Evolutionary conservation across 768 basidiomycete species (phyloP).

Genomic region (Hygrophorus pudorinus): DNA sequence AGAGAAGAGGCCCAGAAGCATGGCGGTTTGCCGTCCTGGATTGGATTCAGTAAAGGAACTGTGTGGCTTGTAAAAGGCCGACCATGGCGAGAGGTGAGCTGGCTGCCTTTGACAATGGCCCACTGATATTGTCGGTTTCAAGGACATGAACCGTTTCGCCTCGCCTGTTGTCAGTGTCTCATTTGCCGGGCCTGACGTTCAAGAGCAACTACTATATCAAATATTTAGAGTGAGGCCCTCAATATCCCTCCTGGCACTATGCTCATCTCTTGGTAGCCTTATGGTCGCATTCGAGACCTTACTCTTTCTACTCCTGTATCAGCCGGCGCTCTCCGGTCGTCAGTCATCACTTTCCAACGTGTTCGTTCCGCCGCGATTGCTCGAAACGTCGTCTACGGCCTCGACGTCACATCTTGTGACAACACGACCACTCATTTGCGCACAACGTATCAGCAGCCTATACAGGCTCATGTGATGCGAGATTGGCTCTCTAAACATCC

Average conservation of each 20-base stretch:
- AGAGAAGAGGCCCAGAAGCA: conserved; percentile 31
- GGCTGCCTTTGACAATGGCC: neutral
- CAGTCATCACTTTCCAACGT: conserved; percentile 51
- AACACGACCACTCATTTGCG: conserved; percentile 22
- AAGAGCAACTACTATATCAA: conserved; percentile 70
- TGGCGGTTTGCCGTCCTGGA: conserved; percentile 58
- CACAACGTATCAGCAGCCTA: conserved; percentile 49
- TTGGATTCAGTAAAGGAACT: conserved; percentile 37
- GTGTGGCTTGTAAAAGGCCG: conserved; percentile 69
- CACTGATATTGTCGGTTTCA: neutral
- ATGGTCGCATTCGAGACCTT: conserved; percentile 70
- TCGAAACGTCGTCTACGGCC: conserved; percentile 71
- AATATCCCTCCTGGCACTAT: neutral
- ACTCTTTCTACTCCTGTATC: conserved; percentile 48
- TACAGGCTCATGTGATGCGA: conserved; percentile 56
- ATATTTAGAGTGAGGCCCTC: conserved; percentile 54
- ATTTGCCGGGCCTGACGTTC: conserved; percentile 84
- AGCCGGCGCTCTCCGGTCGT: conserved; percentile 55
- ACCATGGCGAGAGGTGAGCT: conserved; percentile 71
- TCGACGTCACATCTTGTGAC: conserved; percentile 20
- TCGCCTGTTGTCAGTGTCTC: conserved; percentile 62
- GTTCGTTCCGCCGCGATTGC: conserved; percentile 69
- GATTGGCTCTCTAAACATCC: conserved; percentile 87
- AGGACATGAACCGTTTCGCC: conserved; percentile 75
- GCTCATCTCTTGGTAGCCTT: conserved; percentile 42